A percentile compares a stretch with the other conserved stretches of the same genome.
Evolutionary conservation across 1,139 yeast species (phyloP).

Genomic region (Candida albicans): DNA sequence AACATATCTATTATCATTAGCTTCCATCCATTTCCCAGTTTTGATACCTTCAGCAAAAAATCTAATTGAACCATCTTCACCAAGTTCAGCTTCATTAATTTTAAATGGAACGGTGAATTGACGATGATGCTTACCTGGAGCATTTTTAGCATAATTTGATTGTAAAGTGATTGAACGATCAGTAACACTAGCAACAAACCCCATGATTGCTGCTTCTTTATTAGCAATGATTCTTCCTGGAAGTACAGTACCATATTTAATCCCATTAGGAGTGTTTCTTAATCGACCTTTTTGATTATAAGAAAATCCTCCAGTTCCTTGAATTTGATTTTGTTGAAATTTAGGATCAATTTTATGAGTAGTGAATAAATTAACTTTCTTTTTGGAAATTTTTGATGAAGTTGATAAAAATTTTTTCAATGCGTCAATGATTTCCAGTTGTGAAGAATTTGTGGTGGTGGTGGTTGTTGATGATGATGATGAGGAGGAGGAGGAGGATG

Average conservation of each 20-base stretch:
- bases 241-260: conserved; percentile 55
- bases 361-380: conserved; percentile 19
- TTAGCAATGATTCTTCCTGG: conserved; percentile 68
- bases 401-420: conserved; percentile 30
- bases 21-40: conserved; percentile 44
- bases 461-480: conserved; percentile 2
- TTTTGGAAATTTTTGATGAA: conserved; percentile 20
- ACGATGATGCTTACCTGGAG: conserved; percentile 45
- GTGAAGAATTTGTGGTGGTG: too few species aligned
- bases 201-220: conserved; percentile 68
- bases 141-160: conserved; percentile 40
- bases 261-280: conserved; percentile 73
- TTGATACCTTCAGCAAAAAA: conserved; percentile 43
- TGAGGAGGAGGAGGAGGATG: too few species aligned
- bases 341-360: conserved; percentile 13
- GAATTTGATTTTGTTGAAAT: conserved; percentile 23
- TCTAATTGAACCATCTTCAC: conserved; percentile 38
- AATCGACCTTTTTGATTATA: conserved; percentile 73
- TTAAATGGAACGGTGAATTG: conserved; percentile 49
- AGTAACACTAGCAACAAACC: conserved; percentile 56
- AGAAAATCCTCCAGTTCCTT: conserved; percentile 75
- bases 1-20: conserved; percentile 24
- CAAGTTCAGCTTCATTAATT: conserved; percentile 40
- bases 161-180: conserved; percentile 43
- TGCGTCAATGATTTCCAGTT: conserved; percentile 19